Percentiles rank a stretch among this genome's conserved stretches.
These are phyloP conservation scores for Talaromyces sp. DNA, from an alignment of 2,329 filamentous ascomycete species.

Conservation along the genomic window DNA sequence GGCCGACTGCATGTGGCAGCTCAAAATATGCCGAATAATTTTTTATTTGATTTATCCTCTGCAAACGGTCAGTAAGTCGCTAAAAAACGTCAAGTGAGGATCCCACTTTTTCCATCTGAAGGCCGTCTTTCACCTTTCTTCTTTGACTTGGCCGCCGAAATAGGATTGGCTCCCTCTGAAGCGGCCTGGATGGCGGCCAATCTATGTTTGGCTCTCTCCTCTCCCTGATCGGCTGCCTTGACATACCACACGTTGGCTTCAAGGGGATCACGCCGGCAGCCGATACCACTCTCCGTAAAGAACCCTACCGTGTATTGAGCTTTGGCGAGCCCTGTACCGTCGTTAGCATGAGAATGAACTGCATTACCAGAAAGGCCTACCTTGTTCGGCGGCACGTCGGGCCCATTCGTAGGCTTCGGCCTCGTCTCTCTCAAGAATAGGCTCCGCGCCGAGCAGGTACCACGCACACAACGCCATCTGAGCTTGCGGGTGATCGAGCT, in stretches of 20 bases:
- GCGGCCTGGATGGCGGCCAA: constrained; percentile 83
- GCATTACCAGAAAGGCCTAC: constrained; percentile 51
- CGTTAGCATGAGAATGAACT: not conserved
- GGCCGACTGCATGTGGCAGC: no score
- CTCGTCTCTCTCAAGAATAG: constrained; percentile 90
- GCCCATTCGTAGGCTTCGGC: constrained; percentile 97
- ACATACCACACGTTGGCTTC: constrained; percentile 99
- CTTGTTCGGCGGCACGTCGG: constrained; percentile 74
- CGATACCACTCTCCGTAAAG: constrained; percentile 98
- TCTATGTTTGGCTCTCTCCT: constrained; percentile 82
- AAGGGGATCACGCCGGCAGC: constrained; percentile 86
- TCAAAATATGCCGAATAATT: constrained; percentile 27
- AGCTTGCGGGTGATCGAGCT: constrained; percentile 73
- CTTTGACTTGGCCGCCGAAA: constrained; percentile 23
- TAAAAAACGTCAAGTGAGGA: not conserved
- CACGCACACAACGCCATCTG: constrained; percentile 99
- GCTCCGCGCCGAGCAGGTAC: constrained; percentile 94
- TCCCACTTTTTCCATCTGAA: constrained; percentile 12
- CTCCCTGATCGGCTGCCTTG: constrained; percentile 84
- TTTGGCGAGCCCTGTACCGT: constrained; percentile 46
- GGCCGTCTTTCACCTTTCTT: constrained; percentile 19
- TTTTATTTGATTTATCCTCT: constrained; percentile 20
- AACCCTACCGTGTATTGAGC: constrained; percentile 96
- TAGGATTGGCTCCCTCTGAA: constrained; percentile 54
- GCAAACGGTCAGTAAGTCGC: not conserved